These are phyloP conservation scores for Lichtheimia hyalospora DNA, from an alignment of 371 early-diverging fungal species.

Conservation along the genomic window DNA sequence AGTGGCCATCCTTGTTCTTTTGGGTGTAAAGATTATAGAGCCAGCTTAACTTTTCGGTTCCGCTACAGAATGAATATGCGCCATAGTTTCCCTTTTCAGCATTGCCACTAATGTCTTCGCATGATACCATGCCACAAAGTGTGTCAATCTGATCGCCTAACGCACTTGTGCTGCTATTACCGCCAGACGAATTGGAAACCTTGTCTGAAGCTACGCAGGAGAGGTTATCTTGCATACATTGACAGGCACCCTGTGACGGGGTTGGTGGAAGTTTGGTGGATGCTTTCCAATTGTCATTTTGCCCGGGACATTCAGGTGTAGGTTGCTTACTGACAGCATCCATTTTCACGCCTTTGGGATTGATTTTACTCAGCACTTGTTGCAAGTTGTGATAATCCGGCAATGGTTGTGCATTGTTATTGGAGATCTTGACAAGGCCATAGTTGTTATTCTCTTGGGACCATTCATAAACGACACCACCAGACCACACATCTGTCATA, in stretches of 20 bases:
- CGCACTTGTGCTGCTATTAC: conserved; percentile 2
- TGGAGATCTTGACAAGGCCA: conserved; percentile 66
- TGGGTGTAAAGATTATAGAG: conserved; percentile 34
- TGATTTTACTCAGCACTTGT: conserved; percentile 29
- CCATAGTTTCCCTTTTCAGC: conserved; percentile 58
- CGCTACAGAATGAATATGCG: conserved; percentile 53
- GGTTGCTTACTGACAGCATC: conserved; percentile 37
- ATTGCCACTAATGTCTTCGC: conserved; percentile 54
- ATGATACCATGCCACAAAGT: conserved; percentile 54
- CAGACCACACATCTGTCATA: conserved; percentile 70
- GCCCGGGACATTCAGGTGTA: conserved; percentile 54
- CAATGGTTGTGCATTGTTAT: conserved; percentile 37
- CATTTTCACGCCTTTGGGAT: conserved; percentile 52
- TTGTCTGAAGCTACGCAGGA: conserved; percentile 57
- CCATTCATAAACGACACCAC: conserved; percentile 83
- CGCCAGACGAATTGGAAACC: conserved; percentile 26
- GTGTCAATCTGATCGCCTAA: conserved; percentile 45
- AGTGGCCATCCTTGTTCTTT: conserved; percentile 22
- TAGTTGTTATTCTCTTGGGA: conserved; percentile 78
- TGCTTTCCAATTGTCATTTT: conserved; percentile 58
- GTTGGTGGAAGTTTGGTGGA: conserved; percentile 63
- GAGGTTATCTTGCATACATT: conserved; percentile 68
- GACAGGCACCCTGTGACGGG: conserved; percentile 66
- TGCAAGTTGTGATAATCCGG: conserved; percentile 52
- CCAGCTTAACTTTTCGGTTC: conserved; percentile 53